Conservation (phyloP, 495 filamentous ascomycete genomes). For the Hypoxylon fragiforme region DNA sequence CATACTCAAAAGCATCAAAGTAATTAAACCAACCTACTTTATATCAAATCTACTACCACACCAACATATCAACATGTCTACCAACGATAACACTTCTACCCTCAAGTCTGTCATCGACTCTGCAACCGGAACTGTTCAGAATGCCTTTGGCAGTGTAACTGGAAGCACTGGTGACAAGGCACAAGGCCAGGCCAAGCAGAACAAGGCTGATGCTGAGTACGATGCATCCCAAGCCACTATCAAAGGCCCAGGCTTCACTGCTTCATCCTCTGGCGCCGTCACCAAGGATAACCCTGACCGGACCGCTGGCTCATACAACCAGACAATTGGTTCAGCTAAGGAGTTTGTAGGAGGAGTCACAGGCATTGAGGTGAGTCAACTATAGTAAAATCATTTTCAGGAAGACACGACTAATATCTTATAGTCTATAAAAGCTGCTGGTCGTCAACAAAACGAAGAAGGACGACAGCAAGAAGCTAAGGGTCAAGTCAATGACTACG, state of each 20-base stretch:
- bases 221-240: slow-evolving; percentile 71
- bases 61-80: slow-evolving; percentile 55
- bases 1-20: not conserved
- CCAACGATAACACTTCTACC: slow-evolving; percentile 71
- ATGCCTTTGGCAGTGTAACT: slow-evolving; percentile 70
- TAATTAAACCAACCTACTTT: not conserved
- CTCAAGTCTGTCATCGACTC: slow-evolving; percentile 79
- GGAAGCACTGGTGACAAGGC: slow-evolving; percentile 72
- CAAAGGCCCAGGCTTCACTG: slow-evolving; percentile 69
- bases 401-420: too few species aligned
- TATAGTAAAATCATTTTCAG: too few species aligned
- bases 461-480: slow-evolving; percentile 82
- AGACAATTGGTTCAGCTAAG: slow-evolving; percentile 84
- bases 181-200: slow-evolving; percentile 61
- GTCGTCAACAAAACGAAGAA: slow-evolving; percentile 74
- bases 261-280: slow-evolving; percentile 70
- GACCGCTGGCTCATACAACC: slow-evolving; percentile 74
- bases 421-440: slow-evolving; percentile 68
- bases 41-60: not conserved
- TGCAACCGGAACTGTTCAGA: slow-evolving; percentile 74
- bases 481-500: slow-evolving; percentile 79
- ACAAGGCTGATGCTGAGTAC: slow-evolving; percentile 64
- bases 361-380: slow-evolving; percentile 69
- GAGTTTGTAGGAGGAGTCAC: slow-evolving; percentile 75
- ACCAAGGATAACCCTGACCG: slow-evolving; percentile 75